Conservation (phyloP, 202 grass and related monocot species). For the Carex sylvatica region DNA sequence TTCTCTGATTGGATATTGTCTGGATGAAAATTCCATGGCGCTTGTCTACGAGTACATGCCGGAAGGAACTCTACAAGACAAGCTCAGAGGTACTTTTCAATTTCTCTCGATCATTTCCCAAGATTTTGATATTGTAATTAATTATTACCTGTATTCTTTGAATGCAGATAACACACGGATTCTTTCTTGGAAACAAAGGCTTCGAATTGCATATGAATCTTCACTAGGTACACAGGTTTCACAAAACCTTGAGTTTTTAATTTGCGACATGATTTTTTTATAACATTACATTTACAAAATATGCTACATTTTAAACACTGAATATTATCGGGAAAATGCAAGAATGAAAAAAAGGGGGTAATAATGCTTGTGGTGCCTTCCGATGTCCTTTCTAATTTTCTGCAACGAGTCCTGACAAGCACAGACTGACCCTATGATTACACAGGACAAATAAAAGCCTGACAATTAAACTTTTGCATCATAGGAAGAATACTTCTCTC, state of each 20-base stretch:
- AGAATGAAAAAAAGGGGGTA: too few relatives aligned
- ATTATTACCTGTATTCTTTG: neutral
- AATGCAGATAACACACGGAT: conserved; percentile 40
- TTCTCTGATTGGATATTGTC: conserved; percentile 53
- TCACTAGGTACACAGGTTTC: conserved; percentile 51
- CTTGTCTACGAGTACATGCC: conserved; percentile 64
- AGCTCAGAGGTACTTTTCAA: conserved; percentile 39
- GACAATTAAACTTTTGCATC: too few relatives aligned
- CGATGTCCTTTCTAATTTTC: too few relatives aligned
- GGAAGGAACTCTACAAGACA: conserved; percentile 51
- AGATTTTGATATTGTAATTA: neutral
- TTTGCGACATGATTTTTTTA: too few relatives aligned
- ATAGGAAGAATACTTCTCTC: too few relatives aligned
- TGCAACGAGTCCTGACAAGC: too few relatives aligned
- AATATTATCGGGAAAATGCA: too few relatives aligned
- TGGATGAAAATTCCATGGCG: conserved; percentile 50
- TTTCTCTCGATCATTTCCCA: neutral
- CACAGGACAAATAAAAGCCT: too few relatives aligned
- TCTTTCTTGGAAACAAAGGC: conserved; percentile 66
- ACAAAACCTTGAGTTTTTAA: neutral
- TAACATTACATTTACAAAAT: too few relatives aligned
- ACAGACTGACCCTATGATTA: too few relatives aligned
- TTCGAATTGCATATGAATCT: conserved; percentile 61
- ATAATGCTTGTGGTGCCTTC: too few relatives aligned
- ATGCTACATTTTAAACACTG: too few relatives aligned